Evolutionary conservation across 176 grass and related monocot species (phyloP).

Genomic region (Carex kokanica): DNA sequence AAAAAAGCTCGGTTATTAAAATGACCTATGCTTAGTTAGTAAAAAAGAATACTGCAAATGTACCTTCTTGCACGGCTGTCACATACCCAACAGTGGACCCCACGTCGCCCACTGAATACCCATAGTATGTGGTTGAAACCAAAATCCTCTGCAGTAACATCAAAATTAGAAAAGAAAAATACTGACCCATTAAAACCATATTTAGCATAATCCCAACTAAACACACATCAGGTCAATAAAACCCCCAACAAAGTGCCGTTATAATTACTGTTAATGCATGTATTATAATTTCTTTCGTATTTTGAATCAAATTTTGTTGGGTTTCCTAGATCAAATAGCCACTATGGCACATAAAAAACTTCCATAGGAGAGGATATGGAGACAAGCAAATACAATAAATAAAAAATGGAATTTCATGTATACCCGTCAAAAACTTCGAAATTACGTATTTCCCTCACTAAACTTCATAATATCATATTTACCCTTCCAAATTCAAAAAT

Average conservation of each 20-base stretch:
- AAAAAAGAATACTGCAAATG: conserved; percentile 7
- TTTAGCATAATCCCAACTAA: neutral
- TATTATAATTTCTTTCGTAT: conserved; percentile 1
- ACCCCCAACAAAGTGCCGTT: no score
- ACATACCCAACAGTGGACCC: conserved; percentile 99
- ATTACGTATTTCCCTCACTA: no score
- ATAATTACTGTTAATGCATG: neutral
- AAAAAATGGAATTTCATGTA: no score
- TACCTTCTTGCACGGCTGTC: conserved; percentile 91
- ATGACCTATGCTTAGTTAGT: neutral
- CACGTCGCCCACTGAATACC: conserved; percentile 91
- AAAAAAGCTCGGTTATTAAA: conserved; percentile 1
- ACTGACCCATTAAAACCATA: no score
- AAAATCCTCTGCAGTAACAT: conserved; percentile 70
- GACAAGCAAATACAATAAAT: neutral
- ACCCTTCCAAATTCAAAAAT: no score
- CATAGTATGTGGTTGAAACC: conserved; percentile 94
- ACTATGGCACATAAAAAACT: neutral
- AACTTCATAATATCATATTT: no score
- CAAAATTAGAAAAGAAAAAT: neutral
- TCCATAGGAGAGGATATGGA: neutral
- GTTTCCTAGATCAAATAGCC: neutral
- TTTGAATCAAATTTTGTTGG: neutral
- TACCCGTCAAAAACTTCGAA: no score
- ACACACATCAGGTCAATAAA: no score